Conservation (phyloP, 768 basidiomycete species). For the Auricularia cornea region DNA sequence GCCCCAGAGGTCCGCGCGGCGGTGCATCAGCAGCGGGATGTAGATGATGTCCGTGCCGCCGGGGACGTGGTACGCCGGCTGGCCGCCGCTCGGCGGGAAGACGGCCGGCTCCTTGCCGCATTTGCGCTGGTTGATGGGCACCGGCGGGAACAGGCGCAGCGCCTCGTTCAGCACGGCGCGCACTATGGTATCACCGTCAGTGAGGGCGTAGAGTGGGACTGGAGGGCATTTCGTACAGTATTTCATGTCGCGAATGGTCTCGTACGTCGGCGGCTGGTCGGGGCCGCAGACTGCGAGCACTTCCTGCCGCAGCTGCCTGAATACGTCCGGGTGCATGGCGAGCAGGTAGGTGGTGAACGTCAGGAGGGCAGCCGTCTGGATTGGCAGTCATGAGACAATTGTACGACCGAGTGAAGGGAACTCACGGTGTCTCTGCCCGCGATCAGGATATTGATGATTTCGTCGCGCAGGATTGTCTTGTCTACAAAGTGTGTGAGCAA, state of each 20-base stretch:
- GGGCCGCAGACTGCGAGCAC: conserved; percentile 48
- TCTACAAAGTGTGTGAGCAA: conserved; percentile 33
- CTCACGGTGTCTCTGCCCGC: conserved; percentile 72
- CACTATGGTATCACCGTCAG: conserved; percentile 30
- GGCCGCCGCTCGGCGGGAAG: conserved; percentile 41
- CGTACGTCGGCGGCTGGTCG: conserved; percentile 42
- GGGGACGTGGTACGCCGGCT: conserved; percentile 41
- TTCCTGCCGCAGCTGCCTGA: conserved; percentile 47
- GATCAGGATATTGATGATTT: conserved; percentile 66
- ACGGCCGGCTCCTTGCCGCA: conserved; percentile 39
- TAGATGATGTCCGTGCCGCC: conserved; percentile 48
- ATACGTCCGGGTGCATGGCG: conserved; percentile 52
- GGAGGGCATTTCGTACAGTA: conserved; percentile 41
- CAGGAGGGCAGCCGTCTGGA: conserved; percentile 58
- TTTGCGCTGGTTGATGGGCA: conserved; percentile 64
- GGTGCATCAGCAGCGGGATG: conserved; percentile 55
- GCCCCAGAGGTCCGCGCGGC: conserved; percentile 64
- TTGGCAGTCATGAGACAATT: conserved; percentile 2
- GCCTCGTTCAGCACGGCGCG: conserved; percentile 75
- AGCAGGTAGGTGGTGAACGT: conserved; percentile 67
- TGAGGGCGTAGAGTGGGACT: not conserved
- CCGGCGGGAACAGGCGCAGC: conserved; percentile 69
- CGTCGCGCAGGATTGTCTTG: conserved; percentile 58
- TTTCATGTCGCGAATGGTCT: conserved; percentile 49
- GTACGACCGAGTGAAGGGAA: conserved; percentile 4